phyloP scores from a whole-genome alignment of 495 filamentous ascomycete genomes.

The Penicillium lividum region DNA sequence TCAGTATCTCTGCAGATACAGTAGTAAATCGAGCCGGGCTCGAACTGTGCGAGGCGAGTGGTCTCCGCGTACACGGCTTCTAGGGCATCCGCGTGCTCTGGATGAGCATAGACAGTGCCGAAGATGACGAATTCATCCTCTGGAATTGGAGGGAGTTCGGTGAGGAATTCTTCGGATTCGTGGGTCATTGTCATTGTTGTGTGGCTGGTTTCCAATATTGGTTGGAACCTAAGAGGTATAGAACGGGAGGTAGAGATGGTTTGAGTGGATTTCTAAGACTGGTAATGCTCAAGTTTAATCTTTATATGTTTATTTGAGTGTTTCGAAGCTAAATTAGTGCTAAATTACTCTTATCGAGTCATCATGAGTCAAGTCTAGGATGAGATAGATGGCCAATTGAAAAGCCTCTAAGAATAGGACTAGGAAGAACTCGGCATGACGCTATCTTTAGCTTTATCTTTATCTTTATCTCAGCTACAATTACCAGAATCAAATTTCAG shows the following conservation, averaged over 20 bases:
- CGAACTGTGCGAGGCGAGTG: slow-evolving; percentile 29
- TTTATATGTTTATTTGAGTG: too few species aligned
- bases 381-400: too few species aligned
- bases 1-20: slow-evolving; percentile 29
- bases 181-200: background rate
- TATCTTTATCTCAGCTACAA: background rate
- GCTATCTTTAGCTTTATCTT: too few species aligned
- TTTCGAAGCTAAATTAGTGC: background rate
- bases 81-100: slow-evolving; percentile 36
- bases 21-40: slow-evolving; percentile 38
- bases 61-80: slow-evolving; percentile 36
- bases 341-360: background rate
- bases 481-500: slow-evolving; percentile 6
- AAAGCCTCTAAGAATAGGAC: too few species aligned
- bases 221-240: background rate
- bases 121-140: slow-evolving; percentile 30
- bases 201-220: background rate
- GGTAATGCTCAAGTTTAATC: too few species aligned
- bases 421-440: too few species aligned
- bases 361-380: background rate
- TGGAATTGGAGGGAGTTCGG: slow-evolving; percentile 14
- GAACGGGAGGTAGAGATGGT: background rate
- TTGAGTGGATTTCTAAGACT: background rate
- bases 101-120: slow-evolving; percentile 33
- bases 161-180: slow-evolving; percentile 10